Base-by-base conservation (phyloP, 2,329 filamentous ascomycete genomes). In the Pseudocercospora macadamiae region DNA sequence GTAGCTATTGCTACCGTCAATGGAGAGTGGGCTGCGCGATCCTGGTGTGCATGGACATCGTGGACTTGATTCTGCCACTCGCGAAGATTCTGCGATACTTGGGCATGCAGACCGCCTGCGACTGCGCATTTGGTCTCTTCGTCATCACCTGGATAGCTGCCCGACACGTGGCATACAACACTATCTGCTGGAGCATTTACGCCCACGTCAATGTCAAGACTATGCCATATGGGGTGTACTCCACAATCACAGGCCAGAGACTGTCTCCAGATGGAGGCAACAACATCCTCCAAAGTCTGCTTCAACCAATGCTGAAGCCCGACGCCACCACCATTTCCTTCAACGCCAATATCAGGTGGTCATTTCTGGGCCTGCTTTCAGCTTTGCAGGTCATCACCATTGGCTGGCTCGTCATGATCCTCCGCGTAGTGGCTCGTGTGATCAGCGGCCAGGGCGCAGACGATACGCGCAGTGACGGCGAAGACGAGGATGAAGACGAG, bases 1-100 rank as follows among this genome's bases (percentile, higher is more conserved):
- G 87, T 28, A 93, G 89, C 64, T 97, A 97, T 74, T 85, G 87
- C 65, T 96, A 96, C 74, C 88, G 93, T 71, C 87, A 91, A 71
- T 96, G 89, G 57, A 89, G 90, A 47, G 90, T 96, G 25, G 93
- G 91, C 55, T 95, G 93, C 70, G 83, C 96, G 48, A 91, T 97
- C 61, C 80, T 99, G 51, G 89, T 91, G 54, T 83, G 96, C 65
- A 97, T 97, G 92, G 95, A 99, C 71, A 82, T 96, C 53, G 91
- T 96, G 47, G 95, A 97, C 71, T 82, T 96, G 51, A 83, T 96
- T 61, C 82, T 99, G 37, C 89, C 93, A 16, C 54, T 67, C 26
- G 95, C 95, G 67, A 99, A 99, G 76, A 90, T 93, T 69, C 85
- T 97, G 66, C 97, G 96, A 75, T 99, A 97, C 73, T 79, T 92